phyloP scores from a whole-genome alignment of 345 rosid species.

The Linum lewisii region DNA sequence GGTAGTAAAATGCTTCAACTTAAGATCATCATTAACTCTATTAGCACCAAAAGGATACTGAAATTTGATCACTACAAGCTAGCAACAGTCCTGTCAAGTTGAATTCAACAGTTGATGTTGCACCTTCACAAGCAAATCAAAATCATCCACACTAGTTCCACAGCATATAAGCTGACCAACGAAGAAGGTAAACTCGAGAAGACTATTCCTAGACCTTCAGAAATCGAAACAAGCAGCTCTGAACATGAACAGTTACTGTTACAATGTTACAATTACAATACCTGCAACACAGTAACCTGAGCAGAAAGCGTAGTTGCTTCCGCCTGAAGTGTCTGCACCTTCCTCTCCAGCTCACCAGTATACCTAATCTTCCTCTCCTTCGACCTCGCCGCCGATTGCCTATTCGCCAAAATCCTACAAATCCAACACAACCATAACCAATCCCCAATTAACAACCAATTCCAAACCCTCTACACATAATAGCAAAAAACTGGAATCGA shows the following conservation, averaged over 20 bases:
- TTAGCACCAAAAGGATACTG: no score
- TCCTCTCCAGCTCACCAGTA: constrained; percentile 85
- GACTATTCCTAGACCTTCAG: neutral
- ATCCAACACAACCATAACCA: neutral
- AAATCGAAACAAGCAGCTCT: neutral
- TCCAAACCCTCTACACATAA: neutral
- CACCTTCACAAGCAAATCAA: no score
- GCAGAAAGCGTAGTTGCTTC: constrained; percentile 98
- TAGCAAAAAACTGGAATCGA: neutral
- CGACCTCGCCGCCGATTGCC: constrained; percentile 92
- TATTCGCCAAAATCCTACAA: constrained; percentile 81
- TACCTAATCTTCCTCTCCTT: constrained; percentile 88
- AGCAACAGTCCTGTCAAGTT: neutral
- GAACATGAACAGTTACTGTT: neutral
- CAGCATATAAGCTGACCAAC: no score
- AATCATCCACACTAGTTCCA: no score
- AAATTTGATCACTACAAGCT: neutral
- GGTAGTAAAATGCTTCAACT: no score
- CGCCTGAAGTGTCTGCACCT: constrained; percentile 94
- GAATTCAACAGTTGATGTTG: neutral
- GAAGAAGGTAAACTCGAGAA: no score
- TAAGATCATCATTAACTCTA: no score
- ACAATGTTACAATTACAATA: constrained; percentile 9
- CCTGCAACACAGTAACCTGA: constrained; percentile 90
- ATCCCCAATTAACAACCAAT: neutral